Base-by-base conservation (phyloP, 768 basidiomycete species). In the Multifurca ochricompacta region DNA sequence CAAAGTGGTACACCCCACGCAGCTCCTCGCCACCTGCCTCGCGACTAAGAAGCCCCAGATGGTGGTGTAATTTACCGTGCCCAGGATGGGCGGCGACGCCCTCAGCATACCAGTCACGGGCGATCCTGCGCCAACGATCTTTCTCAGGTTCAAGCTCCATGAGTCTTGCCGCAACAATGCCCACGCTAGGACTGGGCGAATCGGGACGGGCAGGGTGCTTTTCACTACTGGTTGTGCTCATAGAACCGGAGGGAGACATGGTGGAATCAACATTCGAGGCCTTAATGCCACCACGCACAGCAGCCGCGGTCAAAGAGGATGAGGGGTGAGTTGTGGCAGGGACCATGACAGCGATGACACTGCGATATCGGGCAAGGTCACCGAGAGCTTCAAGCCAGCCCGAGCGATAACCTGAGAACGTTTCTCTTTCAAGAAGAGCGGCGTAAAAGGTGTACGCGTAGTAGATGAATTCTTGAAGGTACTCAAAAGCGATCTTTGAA, bases 321-420 rank as follows among this genome's bases (percentile, higher is more conserved):
- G 61, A 46, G 11, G 56, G 16, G 32, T 54, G 48, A 4, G 75
- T 65, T 31, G 71, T 74, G 25, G 77, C 75, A 25, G 78, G 76
- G 27, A 88, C 76, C 77, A 92, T 82, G 30, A 83, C 85, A n/a
- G 91, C 88, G n/a, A 97, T 89, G 1, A 87, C 85, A 89, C 96
- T 95, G 47, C 88, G 80, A 68, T 97, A 98, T 32, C 94, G 77
- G 0, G 96, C 92, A 28, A 99, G 77, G 69, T 99, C 96, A 21
- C 96, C 96, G 14, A 99, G 82, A 3, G 94, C 91, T 67, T 99
- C 96, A 48, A 98, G 80, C 96, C 96, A 99, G 16, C 85, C 83
- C 2, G 79, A 73, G 54, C 84, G 82, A 73, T 91, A 96, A 6
- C 71, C 67, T 2, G 67, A 70, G 41, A 98, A 77, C 1, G 74